Evolutionary conservation across 805 yeast genomes (phyloP).

Genomic region (Teunomyces funiuensis): DNA sequence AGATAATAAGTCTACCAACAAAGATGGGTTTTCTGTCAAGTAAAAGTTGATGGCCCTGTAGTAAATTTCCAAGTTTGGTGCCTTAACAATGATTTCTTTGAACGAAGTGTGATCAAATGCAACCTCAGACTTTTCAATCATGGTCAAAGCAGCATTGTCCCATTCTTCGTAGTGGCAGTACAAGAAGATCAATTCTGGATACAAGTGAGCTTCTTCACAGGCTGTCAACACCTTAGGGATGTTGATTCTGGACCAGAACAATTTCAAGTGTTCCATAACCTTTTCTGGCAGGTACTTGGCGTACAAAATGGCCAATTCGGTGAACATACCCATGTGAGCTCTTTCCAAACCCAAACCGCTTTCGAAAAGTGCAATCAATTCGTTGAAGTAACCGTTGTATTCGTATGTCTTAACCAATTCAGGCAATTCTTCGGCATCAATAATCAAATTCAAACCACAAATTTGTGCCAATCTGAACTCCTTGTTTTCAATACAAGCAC

Average conservation of each 20-base stretch:
- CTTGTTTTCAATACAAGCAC: slow-evolving; percentile 91
- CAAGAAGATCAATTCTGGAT: slow-evolving; percentile 94
- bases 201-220: slow-evolving; percentile 88
- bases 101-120: slow-evolving; percentile 92
- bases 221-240: slow-evolving; percentile 96
- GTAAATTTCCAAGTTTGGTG: slow-evolving; percentile 92
- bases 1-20: slow-evolving; percentile 80
- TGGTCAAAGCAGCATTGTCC: slow-evolving; percentile 96
- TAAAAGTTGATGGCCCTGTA: slow-evolving; percentile 97
- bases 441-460: slow-evolving; percentile 95
- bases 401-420: slow-evolving; percentile 88
- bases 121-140: slow-evolving; percentile 92
- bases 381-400: slow-evolving; percentile 85
- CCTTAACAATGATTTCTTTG: slow-evolving; percentile 93
- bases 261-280: slow-evolving; percentile 93
- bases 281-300: slow-evolving; percentile 86
- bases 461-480: slow-evolving; percentile 97
- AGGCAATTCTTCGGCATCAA: slow-evolving; percentile 95
- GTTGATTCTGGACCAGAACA: slow-evolving; percentile 97
- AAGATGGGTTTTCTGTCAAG: slow-evolving; percentile 86
- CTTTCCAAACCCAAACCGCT: slow-evolving; percentile 95
- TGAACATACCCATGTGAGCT: slow-evolving; percentile 99
- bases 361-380: slow-evolving; percentile 88
- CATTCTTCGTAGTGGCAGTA: slow-evolving; percentile 98
- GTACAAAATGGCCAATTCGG: slow-evolving; percentile 89